These are phyloP conservation scores for Aspergillus sp. DNA, from an alignment of 2,329 filamentous ascomycete genomes.

Conservation along the genomic window DNA sequence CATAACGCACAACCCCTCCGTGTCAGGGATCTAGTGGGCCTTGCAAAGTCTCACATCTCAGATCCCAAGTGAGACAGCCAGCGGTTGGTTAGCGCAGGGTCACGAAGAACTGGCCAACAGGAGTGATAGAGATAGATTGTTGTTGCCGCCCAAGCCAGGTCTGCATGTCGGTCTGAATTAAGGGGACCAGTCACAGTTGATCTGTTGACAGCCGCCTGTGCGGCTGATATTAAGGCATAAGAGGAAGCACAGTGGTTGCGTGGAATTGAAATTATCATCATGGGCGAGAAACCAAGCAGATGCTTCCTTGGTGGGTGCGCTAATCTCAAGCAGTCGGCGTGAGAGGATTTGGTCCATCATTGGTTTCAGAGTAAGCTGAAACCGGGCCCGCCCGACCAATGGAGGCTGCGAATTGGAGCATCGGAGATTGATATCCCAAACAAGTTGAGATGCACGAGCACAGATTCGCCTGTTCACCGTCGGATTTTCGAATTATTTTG, in stretches of 20 bases:
- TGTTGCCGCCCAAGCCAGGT: conserved; percentile 2
- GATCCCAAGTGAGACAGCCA: conserved; percentile 2
- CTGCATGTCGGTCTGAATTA: not conserved
- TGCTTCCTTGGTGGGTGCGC: conserved; percentile 9
- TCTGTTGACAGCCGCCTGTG: conserved; percentile 12
- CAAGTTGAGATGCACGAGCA: not conserved
- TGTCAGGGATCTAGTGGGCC: conserved; percentile 20
- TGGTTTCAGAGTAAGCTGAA: conserved; percentile 15
- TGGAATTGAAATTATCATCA: conserved; percentile 21
- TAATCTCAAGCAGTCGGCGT: not conserved
- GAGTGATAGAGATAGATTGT: conserved; percentile 7
- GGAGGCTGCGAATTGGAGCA: not conserved
- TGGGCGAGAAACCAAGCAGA: conserved; percentile 12
- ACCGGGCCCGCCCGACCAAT: conserved; percentile 13
- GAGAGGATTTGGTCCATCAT: conserved; percentile 6
- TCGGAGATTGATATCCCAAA: not conserved
- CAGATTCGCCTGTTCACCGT: not conserved
- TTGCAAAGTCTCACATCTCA: conserved; percentile 8
- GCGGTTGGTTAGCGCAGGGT: conserved; percentile 13
- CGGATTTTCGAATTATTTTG: not conserved
- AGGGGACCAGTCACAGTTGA: conserved; percentile 6
- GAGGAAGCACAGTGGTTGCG: conserved; percentile 24
- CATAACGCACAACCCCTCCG: not conserved
- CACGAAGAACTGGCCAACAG: conserved; percentile 12
- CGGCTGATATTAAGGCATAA: conserved; percentile 26